Base-by-base conservation (phyloP, 192 early-diverging fungal species). In the Pilaira anomala region DNA sequence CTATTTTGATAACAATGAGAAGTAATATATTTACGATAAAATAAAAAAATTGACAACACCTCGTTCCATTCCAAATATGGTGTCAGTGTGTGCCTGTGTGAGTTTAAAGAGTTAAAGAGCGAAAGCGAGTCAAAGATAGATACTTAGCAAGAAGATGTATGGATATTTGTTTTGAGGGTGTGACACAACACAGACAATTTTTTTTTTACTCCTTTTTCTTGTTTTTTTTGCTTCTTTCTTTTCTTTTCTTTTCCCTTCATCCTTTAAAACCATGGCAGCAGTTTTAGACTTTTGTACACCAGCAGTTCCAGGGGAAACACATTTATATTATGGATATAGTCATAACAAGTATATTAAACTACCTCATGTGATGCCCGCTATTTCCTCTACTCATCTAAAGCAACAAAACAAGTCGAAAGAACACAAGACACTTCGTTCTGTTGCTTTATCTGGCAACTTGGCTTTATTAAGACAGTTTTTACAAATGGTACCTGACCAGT, bases 261-360 rank as follows among this genome's bases (percentile, higher is more conserved):
- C 18, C 9, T 46, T 13, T 4, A 19, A 46, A 21, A 41, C 21
- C 18, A 58, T 58, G 56, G 36, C 56, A 25, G 36, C 56, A 58
- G 39, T 62, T 26, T 22, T 73, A 24, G 77, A 83, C 8, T 83
- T 80, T 65, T 79, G 84, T 26, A 69, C 76, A 46, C 83, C 85
- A 7, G 78, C 83, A 5, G 71, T 84, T 9, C 81, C 85, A 45
- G 83, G 83, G 7, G 78, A 81, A 61, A 76, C 74, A 2, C 85
- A 87, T 36, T 60, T 71, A 22, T 75, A 81, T 36, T 87, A 87
- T 63, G 85, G 85, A 22, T 67, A 74, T 54, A 61, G 71, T 22
- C 83, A 87, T 62, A 70, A 78, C 22, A 67, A 71, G 28, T 71
- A 73, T 14, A 72, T 84, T 24, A 80, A 76, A 16, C 66, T 83